A percentile compares a stretch with the other conserved stretches of the same genome.
Conservation (phyloP, 176 grass and related monocot genomes). For the Metroxylon sagu region DNA sequence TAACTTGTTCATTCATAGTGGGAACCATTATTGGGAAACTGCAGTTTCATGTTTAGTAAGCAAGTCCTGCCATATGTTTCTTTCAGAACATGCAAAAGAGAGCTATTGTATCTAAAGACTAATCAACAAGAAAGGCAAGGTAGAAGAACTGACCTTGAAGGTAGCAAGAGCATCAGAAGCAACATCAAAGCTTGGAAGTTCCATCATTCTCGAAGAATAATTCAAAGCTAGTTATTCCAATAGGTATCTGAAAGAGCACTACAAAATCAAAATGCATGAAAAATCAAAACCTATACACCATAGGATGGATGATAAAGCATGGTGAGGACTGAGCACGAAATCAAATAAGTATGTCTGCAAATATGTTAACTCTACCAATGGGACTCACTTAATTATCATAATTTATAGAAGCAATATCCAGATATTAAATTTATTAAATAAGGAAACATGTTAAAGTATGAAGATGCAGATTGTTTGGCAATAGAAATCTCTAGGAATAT, state of each 20-base stretch:
- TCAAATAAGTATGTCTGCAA: too few relatives aligned
- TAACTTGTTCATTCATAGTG: too few relatives aligned
- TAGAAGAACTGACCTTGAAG: constrained; percentile 66
- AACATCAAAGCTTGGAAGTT: constrained; percentile 99
- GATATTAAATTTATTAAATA: too few relatives aligned
- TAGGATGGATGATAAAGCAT: neutral
- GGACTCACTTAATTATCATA: too few relatives aligned
- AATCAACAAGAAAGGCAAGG: neutral
- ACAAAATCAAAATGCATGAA: constrained; percentile 80
- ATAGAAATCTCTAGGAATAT: too few relatives aligned
- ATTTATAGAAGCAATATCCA: too few relatives aligned
- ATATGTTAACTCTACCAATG: too few relatives aligned
- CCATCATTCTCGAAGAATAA: constrained; percentile 95
- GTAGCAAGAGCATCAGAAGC: constrained; percentile 96
- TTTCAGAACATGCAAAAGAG: constrained; percentile 6
- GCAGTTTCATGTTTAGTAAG: constrained; percentile 84
- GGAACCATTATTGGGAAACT: too few relatives aligned
- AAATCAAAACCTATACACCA: constrained; percentile 24
- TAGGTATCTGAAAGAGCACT: constrained; percentile 89
- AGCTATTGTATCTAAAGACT: too few relatives aligned
- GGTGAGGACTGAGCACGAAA: too few relatives aligned
- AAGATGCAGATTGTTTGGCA: too few relatives aligned
- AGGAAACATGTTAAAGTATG: too few relatives aligned
- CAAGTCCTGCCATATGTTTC: constrained; percentile 69
- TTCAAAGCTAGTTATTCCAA: constrained; percentile 48